Evolutionary conservation across 2,329 filamentous ascomycete genomes (phyloP).

Genomic region (Bisporella sp.): DNA sequence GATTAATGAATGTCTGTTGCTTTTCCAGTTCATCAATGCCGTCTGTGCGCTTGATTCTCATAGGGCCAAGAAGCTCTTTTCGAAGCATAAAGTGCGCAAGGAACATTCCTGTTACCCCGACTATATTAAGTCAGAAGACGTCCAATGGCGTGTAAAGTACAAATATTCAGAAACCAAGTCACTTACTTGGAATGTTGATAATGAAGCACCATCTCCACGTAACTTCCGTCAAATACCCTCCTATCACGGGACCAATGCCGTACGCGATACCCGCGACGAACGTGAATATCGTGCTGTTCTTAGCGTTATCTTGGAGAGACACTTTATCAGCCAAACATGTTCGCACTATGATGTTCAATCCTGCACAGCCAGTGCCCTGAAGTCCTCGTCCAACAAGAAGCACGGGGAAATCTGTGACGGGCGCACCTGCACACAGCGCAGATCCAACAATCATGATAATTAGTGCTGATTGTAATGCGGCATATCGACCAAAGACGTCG

Average conservation of each 20-base stretch:
- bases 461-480: constrained; percentile 48
- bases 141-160: no score
- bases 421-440: constrained; percentile 52
- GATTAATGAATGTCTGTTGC: constrained; percentile 21
- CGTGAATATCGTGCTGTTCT: constrained; percentile 55
- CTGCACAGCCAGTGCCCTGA: constrained; percentile 55
- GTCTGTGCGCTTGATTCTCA: constrained; percentile 35
- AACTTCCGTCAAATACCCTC: constrained; percentile 44
- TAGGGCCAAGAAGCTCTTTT: constrained; percentile 49
- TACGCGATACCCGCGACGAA: constrained; percentile 53
- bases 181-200: constrained; percentile 44
- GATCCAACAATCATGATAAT: constrained; percentile 53
- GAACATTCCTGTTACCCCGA: constrained; percentile 43
- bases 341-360: constrained; percentile 52
- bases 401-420: constrained; percentile 45
- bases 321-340: constrained; percentile 61
- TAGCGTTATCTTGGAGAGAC: constrained; percentile 51
- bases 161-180: neutral
- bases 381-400: constrained; percentile 56
- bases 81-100: constrained; percentile 50
- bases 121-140: constrained; percentile 8
- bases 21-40: constrained; percentile 30
- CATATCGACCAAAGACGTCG: constrained; percentile 58
- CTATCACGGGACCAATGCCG: constrained; percentile 50
- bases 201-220: constrained; percentile 64